phyloP scores from a whole-genome alignment of 305 asterid species.

The Plantago lanceolata region DNA sequence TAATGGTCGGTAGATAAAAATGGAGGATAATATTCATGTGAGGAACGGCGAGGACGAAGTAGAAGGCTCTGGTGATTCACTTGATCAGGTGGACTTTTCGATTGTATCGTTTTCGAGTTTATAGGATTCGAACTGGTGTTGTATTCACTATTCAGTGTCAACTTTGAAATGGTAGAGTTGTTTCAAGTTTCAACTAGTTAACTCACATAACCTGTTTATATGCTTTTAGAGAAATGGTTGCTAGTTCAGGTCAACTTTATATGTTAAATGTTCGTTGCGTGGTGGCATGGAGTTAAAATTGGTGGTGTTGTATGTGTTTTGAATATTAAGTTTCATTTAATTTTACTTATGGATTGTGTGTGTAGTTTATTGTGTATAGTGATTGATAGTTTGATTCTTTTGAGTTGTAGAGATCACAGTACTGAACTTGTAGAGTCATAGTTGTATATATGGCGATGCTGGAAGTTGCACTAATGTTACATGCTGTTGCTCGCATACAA shows the following conservation, averaged over 20 bases:
- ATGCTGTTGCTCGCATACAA: not conserved
- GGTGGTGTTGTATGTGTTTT: too few species aligned
- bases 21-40: conserved; percentile 41
- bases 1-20: conserved; percentile 37
- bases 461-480: not conserved
- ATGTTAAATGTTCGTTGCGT: not conserved
- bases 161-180: not conserved
- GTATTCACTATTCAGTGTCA: not conserved
- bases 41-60: conserved; percentile 32
- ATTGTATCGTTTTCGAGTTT: not conserved
- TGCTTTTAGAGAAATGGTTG: not conserved
- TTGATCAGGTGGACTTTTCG: conserved; percentile 40
- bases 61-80: conserved; percentile 40
- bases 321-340: too few species aligned
- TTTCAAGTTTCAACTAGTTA: too few species aligned
- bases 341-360: not conserved
- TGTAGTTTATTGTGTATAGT: too few species aligned
- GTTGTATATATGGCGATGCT: not conserved
- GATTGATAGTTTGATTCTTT: not conserved
- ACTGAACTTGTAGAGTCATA: not conserved
- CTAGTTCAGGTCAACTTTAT: not conserved
- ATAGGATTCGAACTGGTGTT: not conserved
- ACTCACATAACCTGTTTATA: not conserved
- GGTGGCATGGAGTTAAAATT: too few species aligned
- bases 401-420: too few species aligned